Conservation (phyloP, 2,329 filamentous ascomycete species). For the Claviceps cyperi region DNA sequence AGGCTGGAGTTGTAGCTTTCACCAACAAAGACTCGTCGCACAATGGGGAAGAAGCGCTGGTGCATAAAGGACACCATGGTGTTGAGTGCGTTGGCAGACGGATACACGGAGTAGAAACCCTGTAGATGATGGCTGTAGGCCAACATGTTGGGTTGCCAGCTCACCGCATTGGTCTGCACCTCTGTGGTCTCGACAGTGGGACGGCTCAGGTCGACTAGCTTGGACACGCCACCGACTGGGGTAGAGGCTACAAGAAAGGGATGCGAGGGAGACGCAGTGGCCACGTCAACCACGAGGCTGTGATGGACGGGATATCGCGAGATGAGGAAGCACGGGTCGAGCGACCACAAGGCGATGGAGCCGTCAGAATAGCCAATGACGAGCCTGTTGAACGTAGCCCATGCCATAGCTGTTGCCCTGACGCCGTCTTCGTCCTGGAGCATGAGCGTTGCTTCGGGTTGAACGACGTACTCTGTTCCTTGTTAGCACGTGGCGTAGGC, state of each 20-base stretch:
- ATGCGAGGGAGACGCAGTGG: constrained; percentile 40
- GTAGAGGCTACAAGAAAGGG: constrained; percentile 41
- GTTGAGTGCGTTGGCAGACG: constrained; percentile 37
- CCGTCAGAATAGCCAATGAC: constrained; percentile 42
- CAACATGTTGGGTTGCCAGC: constrained; percentile 38
- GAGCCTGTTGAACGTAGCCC: constrained; percentile 40
- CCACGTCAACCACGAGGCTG: constrained; percentile 38
- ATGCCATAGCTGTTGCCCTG: constrained; percentile 37
- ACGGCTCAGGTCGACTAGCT: constrained; percentile 36
- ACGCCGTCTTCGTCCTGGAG: constrained; percentile 32
- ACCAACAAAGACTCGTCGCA: constrained; percentile 35
- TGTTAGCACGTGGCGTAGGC: background rate
- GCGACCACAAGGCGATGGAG: constrained; percentile 41
- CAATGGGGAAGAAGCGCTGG: constrained; percentile 36
- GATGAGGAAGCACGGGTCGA: constrained; percentile 33
- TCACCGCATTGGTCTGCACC: constrained; percentile 34
- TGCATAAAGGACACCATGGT: constrained; percentile 39
- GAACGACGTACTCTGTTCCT: background rate
- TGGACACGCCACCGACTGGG: constrained; percentile 38
- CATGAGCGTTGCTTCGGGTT: constrained; percentile 22
- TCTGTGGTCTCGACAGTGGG: constrained; percentile 40
- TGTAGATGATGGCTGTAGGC: constrained; percentile 41
- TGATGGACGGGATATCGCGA: constrained; percentile 39
- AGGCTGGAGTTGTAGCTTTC: constrained; percentile 37
- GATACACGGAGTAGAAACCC: constrained; percentile 38